Base-by-base conservation (phyloP, 208 protist species). In the Trypanosomatidae sp. region DNA sequence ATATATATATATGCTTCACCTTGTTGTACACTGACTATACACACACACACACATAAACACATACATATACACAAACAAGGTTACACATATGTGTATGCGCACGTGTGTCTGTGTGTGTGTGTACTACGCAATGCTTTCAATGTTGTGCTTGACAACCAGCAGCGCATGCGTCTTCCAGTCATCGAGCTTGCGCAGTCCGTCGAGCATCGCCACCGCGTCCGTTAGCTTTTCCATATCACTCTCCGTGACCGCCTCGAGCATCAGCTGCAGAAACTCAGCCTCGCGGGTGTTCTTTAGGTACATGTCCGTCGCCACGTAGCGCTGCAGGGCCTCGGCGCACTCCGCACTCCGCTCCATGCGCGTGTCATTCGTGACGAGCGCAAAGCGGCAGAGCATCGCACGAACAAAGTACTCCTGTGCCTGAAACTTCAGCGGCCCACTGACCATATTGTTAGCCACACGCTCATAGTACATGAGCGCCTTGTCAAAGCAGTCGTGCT, bases 131-230 rank as follows among this genome's bases (percentile, higher is more conserved):
- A 88, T 56, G 28, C 63, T 77, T 33, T 89, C 73, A 60, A 93
- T 79, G 55, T 93, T 90, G 45, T 84, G 56, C 42, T 85, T 86
- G 22, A 88, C 61, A 19, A 78, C 75, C 10, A 93, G 66, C 39
- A 93, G 49, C 25, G 85, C 66, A 45, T 89, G 70, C 15, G 74
- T 88, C 63, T 88, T 93, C 73, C 72, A 88, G 27, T 87, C 80
- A 56, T 89, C 77, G 23, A 89, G 54, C 62, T 76, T 87, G 19
- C 63, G 61, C 10, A 89, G 60, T 24, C 83, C 72, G 15, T 82
- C 48, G 18, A 88, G 61, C 11, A 88, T 63, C 15, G 77, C 75
- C n/a, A 89, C 71, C 8, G 55, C 84, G 1, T 57, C 48, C 42
- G 81, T 71, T 55, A 93, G 88, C 58, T 85, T 88, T 18, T 88